phyloP scores from a whole-genome alignment of 2,329 filamentous ascomycete genomes.

The Hymenoscyphus scutula region DNA sequence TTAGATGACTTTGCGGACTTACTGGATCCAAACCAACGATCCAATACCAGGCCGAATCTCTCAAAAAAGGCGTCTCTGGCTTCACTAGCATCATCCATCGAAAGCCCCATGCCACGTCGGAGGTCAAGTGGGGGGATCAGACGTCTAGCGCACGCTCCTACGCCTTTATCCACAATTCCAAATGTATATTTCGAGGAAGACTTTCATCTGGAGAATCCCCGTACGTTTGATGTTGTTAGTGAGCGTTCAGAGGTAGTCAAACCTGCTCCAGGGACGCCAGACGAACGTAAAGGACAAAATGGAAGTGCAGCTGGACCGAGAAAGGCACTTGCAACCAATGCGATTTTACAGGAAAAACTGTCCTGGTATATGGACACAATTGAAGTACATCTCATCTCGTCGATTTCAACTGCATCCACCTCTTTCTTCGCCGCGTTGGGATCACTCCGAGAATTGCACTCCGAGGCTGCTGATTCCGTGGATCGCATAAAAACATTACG shows the following conservation, averaged over 20 bases:
- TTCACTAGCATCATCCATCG: slow-evolving; percentile 40
- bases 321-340: slow-evolving; percentile 91
- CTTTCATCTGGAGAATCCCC: slow-evolving; percentile 92
- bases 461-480: slow-evolving; percentile 89
- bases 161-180: slow-evolving; percentile 88
- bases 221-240: slow-evolving; percentile 94
- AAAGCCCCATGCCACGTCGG: slow-evolving; percentile 41
- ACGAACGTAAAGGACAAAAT: slow-evolving; percentile 56
- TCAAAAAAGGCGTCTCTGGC: slow-evolving; percentile 42
- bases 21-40: slow-evolving; percentile 38
- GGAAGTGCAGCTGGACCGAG: slow-evolving; percentile 61
- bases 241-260: slow-evolving; percentile 93
- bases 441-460: slow-evolving; percentile 84
- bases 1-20: slow-evolving; percentile 40
- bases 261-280: slow-evolving; percentile 52
- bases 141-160: slow-evolving; percentile 67
- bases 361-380: slow-evolving; percentile 99
- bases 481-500: slow-evolving; percentile 78
- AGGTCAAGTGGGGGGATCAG: slow-evolving; percentile 52
- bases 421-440: slow-evolving; percentile 95
- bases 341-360: slow-evolving; percentile 94
- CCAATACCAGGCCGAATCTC: slow-evolving; percentile 28
- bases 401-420: slow-evolving; percentile 91
- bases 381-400: slow-evolving; percentile 93
- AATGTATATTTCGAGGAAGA: slow-evolving; percentile 91